Evolutionary conservation across 306 rosid genomes (phyloP).

Genomic region (Nissolia schottii): DNA sequence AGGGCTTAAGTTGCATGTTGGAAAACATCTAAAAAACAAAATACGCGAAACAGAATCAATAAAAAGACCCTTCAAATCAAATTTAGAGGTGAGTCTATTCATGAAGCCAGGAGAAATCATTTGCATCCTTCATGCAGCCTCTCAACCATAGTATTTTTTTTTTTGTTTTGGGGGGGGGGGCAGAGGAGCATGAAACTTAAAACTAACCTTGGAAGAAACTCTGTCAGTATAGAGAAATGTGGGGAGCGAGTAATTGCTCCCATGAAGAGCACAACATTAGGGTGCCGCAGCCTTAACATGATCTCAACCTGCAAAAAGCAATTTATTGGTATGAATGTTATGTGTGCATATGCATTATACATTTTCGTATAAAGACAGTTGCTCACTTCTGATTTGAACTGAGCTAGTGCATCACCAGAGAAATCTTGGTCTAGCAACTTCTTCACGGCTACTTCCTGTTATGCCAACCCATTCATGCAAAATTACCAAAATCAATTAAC

Average conservation of each 20-base stretch:
- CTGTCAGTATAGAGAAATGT: conserved; percentile 90
- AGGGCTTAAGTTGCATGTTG: too few relatives aligned
- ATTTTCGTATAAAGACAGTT: conserved; percentile 6
- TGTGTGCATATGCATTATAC: neutral
- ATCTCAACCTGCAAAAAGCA: conserved; percentile 76
- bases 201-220: conserved; percentile 88
- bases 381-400: conserved; percentile 94
- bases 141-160: conserved; percentile 18
- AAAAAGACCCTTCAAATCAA: too few relatives aligned
- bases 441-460: conserved; percentile 98
- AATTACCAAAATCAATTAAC: conserved; percentile 8
- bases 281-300: conserved; percentile 96
- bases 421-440: conserved; percentile 95
- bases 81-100: too few relatives aligned
- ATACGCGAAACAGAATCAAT: too few relatives aligned
- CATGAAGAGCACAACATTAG: conserved; percentile 99
- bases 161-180: too few relatives aligned
- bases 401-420: conserved; percentile 89
- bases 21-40: too few relatives aligned
- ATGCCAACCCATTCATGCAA: conserved; percentile 30
- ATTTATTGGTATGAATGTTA: conserved; percentile 13
- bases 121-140: neutral
- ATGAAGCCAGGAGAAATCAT: conserved; percentile 5
- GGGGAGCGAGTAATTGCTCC: conserved; percentile 97
- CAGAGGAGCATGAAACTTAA: too few relatives aligned